Conservation (phyloP, 2,329 filamentous ascomycete species). For the Aotearoamyces nothofagi region DNA sequence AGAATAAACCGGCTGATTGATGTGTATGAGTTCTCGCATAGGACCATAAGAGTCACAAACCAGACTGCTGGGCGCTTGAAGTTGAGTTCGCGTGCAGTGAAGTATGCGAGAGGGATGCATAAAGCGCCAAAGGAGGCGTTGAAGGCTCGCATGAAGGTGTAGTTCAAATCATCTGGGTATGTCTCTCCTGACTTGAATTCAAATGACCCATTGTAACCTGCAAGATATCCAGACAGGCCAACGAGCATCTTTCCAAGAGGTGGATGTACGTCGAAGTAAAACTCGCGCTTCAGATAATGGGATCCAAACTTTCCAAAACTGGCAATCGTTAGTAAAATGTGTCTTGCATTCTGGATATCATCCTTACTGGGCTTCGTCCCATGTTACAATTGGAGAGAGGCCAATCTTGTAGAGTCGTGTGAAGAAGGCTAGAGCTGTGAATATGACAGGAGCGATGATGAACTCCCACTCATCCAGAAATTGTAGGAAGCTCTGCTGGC, state of each 20-base stretch:
- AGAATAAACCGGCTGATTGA: conserved; percentile 98
- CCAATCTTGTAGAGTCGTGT: conserved; percentile 58
- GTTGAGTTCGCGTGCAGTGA: conserved; percentile 79
- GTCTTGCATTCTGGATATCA: too few species aligned
- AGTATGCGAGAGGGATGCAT: conserved; percentile 90
- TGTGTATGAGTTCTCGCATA: conserved; percentile 98
- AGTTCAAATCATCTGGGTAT: conserved; percentile 88
- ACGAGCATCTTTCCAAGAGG: conserved; percentile 98
- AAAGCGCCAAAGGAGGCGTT: conserved; percentile 89
- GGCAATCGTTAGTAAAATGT: conserved; percentile 11
- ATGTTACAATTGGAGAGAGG: conserved; percentile 57
- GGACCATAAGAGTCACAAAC: conserved; percentile 90
- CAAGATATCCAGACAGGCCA: conserved; percentile 86
- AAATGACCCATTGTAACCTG: conserved; percentile 97
- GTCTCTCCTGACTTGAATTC: conserved; percentile 98
- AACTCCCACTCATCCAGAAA: conserved; percentile 49
- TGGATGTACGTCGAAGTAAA: conserved; percentile 95
- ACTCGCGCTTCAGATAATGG: conserved; percentile 97
- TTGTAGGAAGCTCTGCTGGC: conserved; percentile 39
- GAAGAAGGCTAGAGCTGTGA: conserved; percentile 46
- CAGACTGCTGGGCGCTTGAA: conserved; percentile 79
- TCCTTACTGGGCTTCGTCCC: conserved; percentile 61
- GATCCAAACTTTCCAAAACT: conserved; percentile 96
- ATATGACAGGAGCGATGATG: conserved; percentile 43
- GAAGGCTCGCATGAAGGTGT: conserved; percentile 97